phyloP scores from a whole-genome alignment of 2,329 filamentous ascomycete genomes.

The Gaeumannomyces sp. region DNA sequence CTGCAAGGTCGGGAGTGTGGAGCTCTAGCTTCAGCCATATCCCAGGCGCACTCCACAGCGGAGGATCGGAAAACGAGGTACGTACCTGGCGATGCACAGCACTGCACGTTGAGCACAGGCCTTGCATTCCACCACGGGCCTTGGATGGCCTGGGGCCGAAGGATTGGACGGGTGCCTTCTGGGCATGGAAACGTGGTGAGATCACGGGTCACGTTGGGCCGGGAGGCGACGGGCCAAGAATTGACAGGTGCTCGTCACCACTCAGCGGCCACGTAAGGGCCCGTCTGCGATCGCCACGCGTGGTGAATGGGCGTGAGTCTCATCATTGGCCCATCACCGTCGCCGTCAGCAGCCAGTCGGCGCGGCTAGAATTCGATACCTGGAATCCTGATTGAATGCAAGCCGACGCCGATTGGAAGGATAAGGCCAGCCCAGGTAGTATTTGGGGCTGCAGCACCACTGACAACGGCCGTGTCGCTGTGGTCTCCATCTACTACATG shows the following conservation, averaged over 20 bases:
- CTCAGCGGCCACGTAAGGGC: background rate
- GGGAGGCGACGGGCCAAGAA: background rate
- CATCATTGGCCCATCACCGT: too few species aligned
- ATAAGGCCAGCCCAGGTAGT: too few species aligned
- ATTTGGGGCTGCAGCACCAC: background rate
- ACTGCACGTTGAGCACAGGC: background rate
- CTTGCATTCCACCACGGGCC: background rate
- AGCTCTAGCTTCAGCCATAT: background rate
- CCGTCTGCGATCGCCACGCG: too few species aligned
- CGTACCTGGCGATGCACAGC: background rate
- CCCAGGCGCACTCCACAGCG: background rate
- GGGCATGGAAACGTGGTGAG: background rate
- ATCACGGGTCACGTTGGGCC: background rate
- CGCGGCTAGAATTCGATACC: too few species aligned
- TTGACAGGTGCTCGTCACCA: background rate
- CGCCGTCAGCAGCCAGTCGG: too few species aligned
- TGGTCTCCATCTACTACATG: too few species aligned
- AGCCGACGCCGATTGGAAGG: background rate
- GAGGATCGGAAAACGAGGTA: background rate
- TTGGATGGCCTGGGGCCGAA: too few species aligned
- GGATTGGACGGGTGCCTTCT: background rate
- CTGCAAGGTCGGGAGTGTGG: background rate
- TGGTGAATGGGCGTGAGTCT: background rate
- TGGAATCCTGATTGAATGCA: background rate
- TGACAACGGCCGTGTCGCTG: background rate